A percentile compares a stretch with the other conserved stretches of the same genome.
Conservation (phyloP, 2,329 filamentous ascomycete species). For the Botryotinia calthae region DNA sequence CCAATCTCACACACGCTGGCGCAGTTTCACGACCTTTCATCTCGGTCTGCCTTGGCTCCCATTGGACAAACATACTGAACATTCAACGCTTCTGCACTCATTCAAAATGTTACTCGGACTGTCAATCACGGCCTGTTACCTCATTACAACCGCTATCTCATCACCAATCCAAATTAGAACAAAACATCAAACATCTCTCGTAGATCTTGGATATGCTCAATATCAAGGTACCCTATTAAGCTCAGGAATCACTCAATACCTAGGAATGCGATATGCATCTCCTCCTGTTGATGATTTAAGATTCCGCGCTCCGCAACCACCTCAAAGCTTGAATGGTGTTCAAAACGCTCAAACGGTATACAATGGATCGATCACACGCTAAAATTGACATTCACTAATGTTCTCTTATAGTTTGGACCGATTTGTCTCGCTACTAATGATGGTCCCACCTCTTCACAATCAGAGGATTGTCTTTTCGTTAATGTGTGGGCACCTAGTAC, state of each 20-base stretch:
- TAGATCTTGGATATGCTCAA: conserved; percentile 63
- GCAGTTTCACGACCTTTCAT: not conserved
- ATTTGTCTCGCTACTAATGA: conserved; percentile 20
- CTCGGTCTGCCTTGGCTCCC: not conserved
- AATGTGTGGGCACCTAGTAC: conserved; percentile 47
- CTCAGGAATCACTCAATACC: conserved; percentile 65
- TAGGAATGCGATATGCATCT: conserved; percentile 70
- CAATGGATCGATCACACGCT: not conserved
- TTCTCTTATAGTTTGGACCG: conserved; percentile 16
- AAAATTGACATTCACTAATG: not conserved
- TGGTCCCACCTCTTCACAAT: conserved; percentile 3
- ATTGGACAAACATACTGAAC: not conserved
- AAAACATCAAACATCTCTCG: not conserved
- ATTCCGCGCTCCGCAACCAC: conserved; percentile 48
- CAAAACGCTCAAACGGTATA: conserved; percentile 13
- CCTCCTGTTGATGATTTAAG: conserved; percentile 62
- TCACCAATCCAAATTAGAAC: not conserved
- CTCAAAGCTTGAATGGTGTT: not conserved
- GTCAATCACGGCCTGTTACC: not conserved
- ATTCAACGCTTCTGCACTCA: no score
- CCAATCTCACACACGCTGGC: not conserved
- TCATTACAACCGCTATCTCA: not conserved
- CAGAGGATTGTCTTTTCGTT: conserved; percentile 45
- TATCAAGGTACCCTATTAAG: conserved; percentile 56
- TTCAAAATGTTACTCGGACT: not conserved